Evolutionary conservation across 2,329 filamentous ascomycete genomes (phyloP).

Genomic region (Colletotrichum horii): DNA sequence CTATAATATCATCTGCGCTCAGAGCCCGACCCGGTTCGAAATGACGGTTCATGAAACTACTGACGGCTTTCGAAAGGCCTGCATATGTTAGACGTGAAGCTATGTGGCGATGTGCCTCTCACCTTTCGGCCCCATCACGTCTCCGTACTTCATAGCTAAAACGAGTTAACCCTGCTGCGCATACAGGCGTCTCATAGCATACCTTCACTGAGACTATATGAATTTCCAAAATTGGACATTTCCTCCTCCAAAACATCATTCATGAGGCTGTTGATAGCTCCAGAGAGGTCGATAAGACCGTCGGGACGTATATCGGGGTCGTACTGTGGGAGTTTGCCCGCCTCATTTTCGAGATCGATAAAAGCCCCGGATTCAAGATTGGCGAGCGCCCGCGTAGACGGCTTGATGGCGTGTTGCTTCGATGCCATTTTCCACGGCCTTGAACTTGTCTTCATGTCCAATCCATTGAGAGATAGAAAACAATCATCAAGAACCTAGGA

Average conservation of each 20-base stretch:
- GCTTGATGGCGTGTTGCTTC: not conserved
- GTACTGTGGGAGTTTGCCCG: not conserved
- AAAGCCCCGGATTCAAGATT: not conserved
- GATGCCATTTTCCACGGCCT: not conserved
- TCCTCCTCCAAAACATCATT: not conserved
- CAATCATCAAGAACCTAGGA: not conserved
- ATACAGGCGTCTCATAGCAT: not conserved
- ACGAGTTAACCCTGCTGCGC: not conserved
- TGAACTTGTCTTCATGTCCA: not conserved
- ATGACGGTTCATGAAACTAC: not conserved
- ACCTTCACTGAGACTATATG: not conserved
- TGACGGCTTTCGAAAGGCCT: not conserved
- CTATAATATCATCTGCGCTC: not conserved
- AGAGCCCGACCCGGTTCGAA: not conserved
- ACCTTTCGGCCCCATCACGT: not conserved
- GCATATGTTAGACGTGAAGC: too few relatives aligned
- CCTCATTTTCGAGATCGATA: not conserved
- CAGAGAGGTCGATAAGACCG: constrained; percentile 6
- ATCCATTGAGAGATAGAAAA: accelerated
- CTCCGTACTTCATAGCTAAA: not conserved
- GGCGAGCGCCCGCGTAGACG: not conserved
- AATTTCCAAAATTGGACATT: not conserved
- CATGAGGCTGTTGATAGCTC: not conserved
- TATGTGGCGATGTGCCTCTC: not conserved
- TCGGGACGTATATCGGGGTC: not conserved